A percentile compares a stretch with the other conserved stretches of the same genome.
Conservation (phyloP, 345 rosid genomes). For the Dimocarpus longan region DNA sequence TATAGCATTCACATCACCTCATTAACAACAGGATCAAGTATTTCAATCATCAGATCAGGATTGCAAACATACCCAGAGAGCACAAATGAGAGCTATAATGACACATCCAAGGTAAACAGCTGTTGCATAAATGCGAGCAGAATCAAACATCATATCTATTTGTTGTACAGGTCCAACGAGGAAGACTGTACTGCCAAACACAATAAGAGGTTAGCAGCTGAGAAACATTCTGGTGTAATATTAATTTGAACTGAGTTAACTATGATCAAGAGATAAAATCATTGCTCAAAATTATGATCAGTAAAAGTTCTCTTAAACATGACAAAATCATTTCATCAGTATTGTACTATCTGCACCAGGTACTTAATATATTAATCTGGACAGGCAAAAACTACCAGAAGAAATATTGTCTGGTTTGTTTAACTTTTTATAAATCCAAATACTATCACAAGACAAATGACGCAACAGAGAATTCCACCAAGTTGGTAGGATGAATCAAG, state of each 20-base stretch:
- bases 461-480: neutral
- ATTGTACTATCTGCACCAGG: neutral
- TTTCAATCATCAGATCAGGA: neutral
- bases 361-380: neutral
- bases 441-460: neutral
- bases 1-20: neutral
- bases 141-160: slow-evolving; percentile 86
- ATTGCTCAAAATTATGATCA: neutral
- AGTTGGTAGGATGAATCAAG: neutral
- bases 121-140: slow-evolving; percentile 73
- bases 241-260: neutral
- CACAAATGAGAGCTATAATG: slow-evolving; percentile 72
- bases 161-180: slow-evolving; percentile 80
- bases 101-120: slow-evolving; percentile 75
- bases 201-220: slow-evolving; percentile 30
- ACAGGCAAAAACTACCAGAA: neutral
- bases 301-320: neutral
- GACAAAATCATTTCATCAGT: neutral
- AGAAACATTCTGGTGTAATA: slow-evolving; percentile 14
- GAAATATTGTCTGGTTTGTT: neutral
- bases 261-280: neutral
- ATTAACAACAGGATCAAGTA: neutral
- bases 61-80: slow-evolving; percentile 68
- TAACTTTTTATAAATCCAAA: neutral
- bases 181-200: slow-evolving; percentile 94